A percentile compares a stretch with the other conserved stretches of the same genome.
These are phyloP conservation scores for Ophioceras dolichostomum DNA, from an alignment of 2,329 filamentous ascomycete species.

Conservation along the genomic window DNA sequence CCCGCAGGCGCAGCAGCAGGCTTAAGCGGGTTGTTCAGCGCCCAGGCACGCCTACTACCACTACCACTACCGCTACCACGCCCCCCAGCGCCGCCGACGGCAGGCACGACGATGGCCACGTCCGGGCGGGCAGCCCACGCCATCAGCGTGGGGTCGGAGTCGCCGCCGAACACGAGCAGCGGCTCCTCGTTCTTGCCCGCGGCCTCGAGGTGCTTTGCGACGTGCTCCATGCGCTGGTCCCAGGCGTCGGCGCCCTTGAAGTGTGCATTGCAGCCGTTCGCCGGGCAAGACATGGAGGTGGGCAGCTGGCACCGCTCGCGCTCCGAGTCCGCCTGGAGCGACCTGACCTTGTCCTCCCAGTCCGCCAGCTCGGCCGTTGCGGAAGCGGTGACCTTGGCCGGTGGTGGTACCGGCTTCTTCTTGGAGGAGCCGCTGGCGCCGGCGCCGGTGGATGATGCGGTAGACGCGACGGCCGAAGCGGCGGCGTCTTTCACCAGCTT, in stretches of 20 bases:
- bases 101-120: conserved; percentile 21
- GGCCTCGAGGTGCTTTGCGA: conserved; percentile 64
- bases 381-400: background rate
- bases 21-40: conserved; percentile 11
- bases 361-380: conserved; percentile 9
- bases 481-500: conserved; percentile 19
- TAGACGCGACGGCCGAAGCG: conserved; percentile 1
- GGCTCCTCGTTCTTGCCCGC: conserved; percentile 18
- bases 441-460: background rate
- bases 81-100: background rate
- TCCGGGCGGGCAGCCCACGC: conserved; percentile 21
- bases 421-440: background rate
- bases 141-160: conserved; percentile 20
- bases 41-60: conserved; percentile 6
- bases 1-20: conserved; percentile 2
- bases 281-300: conserved; percentile 44
- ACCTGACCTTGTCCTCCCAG: conserved; percentile 41
- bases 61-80: too few relatives aligned
- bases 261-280: conserved; percentile 38
- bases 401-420: conserved; percentile 1
- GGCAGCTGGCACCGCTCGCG: conserved; percentile 50
- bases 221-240: conserved; percentile 78
- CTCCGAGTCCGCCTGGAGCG: conserved; percentile 45
- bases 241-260: conserved; percentile 58
- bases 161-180: conserved; percentile 17